A percentile compares a stretch with the other conserved stretches of the same genome.
Conservation (phyloP, 768 basidiomycete species). For the Dictyophora rubrovolvata region DNA sequence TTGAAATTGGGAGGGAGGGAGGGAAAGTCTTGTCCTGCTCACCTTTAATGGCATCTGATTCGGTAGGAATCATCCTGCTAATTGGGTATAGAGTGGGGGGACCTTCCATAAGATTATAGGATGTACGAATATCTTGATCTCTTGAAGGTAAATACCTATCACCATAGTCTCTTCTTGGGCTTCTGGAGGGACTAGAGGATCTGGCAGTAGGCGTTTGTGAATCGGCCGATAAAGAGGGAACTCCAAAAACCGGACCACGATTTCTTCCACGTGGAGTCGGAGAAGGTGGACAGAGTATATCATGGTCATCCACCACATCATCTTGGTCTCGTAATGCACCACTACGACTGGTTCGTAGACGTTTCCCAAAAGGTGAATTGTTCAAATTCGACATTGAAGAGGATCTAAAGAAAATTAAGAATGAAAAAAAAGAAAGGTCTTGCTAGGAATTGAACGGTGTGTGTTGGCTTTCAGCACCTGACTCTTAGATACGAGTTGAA, state of each 20-base stretch:
- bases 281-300: neutral
- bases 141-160: constrained; percentile 53
- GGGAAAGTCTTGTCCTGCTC: too few species aligned
- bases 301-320: neutral
- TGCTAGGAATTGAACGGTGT: neutral
- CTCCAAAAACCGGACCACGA: constrained; percentile 45
- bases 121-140: constrained; percentile 50
- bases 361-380: constrained; percentile 79
- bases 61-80: constrained; percentile 51
- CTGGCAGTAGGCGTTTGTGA: constrained; percentile 38
- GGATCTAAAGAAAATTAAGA: neutral
- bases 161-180: constrained; percentile 36
- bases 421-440: neutral
- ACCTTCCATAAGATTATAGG: constrained; percentile 49
- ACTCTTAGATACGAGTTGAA: neutral
- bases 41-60: constrained; percentile 74
- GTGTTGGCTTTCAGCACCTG: neutral
- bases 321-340: constrained; percentile 23
- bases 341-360: constrained; percentile 51
- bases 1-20: constrained; percentile 13
- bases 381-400: constrained; percentile 61
- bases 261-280: constrained; percentile 36
- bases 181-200: constrained; percentile 23
- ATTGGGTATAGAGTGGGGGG: constrained; percentile 50
- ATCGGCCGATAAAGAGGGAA: constrained; percentile 28